A percentile compares a stretch with the other conserved stretches of the same genome.
phyloP scores from a whole-genome alignment of 2,329 filamentous ascomycete species.

The Ophiostoma sp. region DNA sequence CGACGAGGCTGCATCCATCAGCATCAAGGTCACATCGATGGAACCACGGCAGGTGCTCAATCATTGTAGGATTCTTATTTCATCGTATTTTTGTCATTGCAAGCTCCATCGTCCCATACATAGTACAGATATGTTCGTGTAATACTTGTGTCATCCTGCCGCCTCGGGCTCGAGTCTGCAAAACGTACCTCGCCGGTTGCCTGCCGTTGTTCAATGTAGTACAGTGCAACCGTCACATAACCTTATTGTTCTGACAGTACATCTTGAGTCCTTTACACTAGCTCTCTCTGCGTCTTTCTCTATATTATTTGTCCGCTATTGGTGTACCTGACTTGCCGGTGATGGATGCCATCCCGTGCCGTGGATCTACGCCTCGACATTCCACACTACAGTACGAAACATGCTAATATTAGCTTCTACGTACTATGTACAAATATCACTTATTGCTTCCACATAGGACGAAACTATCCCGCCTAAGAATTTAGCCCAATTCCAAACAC shows the following conservation, averaged over 20 bases:
- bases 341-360: slow-evolving; percentile 4
- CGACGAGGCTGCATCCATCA: neutral
- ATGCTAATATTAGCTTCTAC: too few relatives aligned
- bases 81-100: neutral
- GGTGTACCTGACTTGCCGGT: neutral
- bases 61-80: neutral
- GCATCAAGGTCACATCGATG: neutral
- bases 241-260: neutral
- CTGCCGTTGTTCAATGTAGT: neutral
- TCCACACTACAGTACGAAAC: neutral
- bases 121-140: neutral
- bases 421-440: neutral
- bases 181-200: neutral
- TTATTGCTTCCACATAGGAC: too few relatives aligned
- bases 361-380: neutral
- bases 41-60: slow-evolving; percentile 12
- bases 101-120: neutral
- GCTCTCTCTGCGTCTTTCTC: neutral
- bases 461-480: neutral
- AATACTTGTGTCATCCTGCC: neutral
- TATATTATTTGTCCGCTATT: neutral
- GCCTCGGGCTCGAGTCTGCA: neutral
- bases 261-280: too few relatives aligned
- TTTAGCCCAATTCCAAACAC: neutral
- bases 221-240: neutral